phyloP scores from a whole-genome alignment of 495 filamentous ascomycete genomes.

The Penicillium mononematosum region DNA sequence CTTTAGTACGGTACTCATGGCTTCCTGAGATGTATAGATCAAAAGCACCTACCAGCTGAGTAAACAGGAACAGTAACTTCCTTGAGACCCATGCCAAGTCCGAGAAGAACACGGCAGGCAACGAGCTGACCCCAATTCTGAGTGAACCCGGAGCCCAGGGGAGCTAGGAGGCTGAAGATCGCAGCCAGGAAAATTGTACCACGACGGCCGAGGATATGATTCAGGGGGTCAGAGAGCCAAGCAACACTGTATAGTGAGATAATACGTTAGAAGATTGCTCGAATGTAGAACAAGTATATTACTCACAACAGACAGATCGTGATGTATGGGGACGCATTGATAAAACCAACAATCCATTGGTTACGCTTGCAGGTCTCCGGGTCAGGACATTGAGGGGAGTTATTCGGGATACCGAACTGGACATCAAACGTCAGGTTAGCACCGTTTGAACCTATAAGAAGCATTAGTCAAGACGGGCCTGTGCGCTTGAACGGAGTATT shows the following conservation, averaged over 20 bases:
- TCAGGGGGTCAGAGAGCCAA: constrained; percentile 72
- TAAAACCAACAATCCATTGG: constrained; percentile 48
- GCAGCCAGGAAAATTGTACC: constrained; percentile 67
- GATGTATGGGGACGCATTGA: constrained; percentile 46
- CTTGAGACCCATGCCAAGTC: constrained; percentile 68
- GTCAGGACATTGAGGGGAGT: constrained; percentile 40
- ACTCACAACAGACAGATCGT: constrained; percentile 43
- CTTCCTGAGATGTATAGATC: not conserved
- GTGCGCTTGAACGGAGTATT: not conserved
- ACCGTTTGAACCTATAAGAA: constrained; percentile 59
- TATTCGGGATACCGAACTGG: constrained; percentile 42
- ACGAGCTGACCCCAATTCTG: constrained; percentile 64
- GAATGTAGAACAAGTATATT: not conserved
- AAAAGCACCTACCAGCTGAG: constrained; percentile 46
- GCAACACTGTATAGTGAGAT: constrained; percentile 44
- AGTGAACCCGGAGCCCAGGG: constrained; percentile 64
- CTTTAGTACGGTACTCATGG: not conserved
- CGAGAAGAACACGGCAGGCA: constrained; percentile 61
- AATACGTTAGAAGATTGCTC: not conserved
- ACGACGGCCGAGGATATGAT: constrained; percentile 63
- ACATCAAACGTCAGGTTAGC: constrained; percentile 67
- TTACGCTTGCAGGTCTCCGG: constrained; percentile 30
- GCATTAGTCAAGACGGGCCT: not conserved
- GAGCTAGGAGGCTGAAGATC: constrained; percentile 59
- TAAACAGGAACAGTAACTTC: constrained; percentile 65